Base-by-base conservation (phyloP, 805 yeast species). In the Saccharomycopsis amapae region DNA sequence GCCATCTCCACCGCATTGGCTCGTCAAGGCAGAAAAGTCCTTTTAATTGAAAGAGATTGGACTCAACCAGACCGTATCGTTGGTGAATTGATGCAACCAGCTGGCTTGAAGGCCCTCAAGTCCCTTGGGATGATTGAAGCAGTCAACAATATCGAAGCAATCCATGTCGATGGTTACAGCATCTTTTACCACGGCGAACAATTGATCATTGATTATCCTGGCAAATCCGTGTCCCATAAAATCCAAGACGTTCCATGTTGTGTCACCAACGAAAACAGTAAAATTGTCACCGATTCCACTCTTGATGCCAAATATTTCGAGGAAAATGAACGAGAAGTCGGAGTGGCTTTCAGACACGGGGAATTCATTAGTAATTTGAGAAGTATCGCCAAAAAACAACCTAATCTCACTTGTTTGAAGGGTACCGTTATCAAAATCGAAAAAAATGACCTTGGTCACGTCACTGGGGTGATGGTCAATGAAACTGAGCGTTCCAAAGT, bases 51-150 rank as follows among this genome's bases (percentile, higher is more conserved):
- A 61, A 75, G 96, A 52, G 96, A 87, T 59, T 85, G 96, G 86
- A 63, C 76, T 18, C 83, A 78, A 62, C 98, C 98, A 1, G 96
- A 93, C 63, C 73, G 99, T 55, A 93, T 93, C 47, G 97, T 93
- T 26, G 99, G 99, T 34, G 99, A 93, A 62, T 73, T 93, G 58
- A 73, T 93, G 74, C 99, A 93, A 64, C 99, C 99, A 3, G 89
- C 87, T 30, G 99, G 99, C n/a, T 66, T 93, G 24, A 78, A 82
- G 60, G 90, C 96, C 1, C 68, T 93, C 46, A 71, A 73, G 54
- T 81, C 86, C 54, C 67, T 93, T 26, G 97, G 96, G 4, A 79
- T 93, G 87, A 74, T 75, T 17, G 76, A 78, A 52, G 81, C 89
- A 2, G 60, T 86, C 25, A 81, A 83, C 53, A 73, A 73, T 42